Base-by-base conservation (phyloP, 805 yeast genomes). In the Barnettozyma siamensis region DNA sequence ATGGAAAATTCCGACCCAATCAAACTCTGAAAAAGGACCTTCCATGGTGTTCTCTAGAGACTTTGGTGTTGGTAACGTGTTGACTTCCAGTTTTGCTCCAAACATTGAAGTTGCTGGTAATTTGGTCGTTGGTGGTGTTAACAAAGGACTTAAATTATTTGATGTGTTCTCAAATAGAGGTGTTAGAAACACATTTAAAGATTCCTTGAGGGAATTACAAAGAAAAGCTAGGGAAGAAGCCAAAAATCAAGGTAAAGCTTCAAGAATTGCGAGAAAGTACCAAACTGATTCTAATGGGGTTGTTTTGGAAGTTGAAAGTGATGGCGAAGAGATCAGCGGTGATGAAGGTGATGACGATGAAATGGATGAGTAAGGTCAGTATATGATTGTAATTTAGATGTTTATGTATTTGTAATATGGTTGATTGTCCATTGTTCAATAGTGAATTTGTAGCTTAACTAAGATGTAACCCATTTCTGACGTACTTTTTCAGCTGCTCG, bases 51-150 rank as follows among this genome's bases (percentile, higher is more conserved):
- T 88, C 46, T 79, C 91, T 31, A 78, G 97, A 59, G 96, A 93
- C 65, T 81, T 93, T 53, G 97, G 89, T 50, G 85, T 88, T 40
- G 99, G 99, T 46, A 88, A 88, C 59, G 96, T 91, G 17, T 75
- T 93, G 53, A 72, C 88, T 4, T 70, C 86, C 10, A 66, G 83
- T 9, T 93, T 88, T 70, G 93, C 95, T 3, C 83, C 88, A 37
- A 98, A 93, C 62, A 65, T 76, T 42, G 96, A 86, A 63, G 85
- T 83, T 35, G 78, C 88, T 3, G 97, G 97, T 46, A 76, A 83
- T 58, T 61, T 93, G 48, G 80, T 80, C 17, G 74, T 88, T 46
- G 98, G 96, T 52, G 99, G 99, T 56, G 87, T 84, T 33, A 73
- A 74, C 39, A 83, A 88, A 15, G 83, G 84, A 12, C 69, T 93